Evolutionary conservation across 2,329 filamentous ascomycete genomes (phyloP).

Genomic region (Colletotrichum orchidophilum): DNA sequence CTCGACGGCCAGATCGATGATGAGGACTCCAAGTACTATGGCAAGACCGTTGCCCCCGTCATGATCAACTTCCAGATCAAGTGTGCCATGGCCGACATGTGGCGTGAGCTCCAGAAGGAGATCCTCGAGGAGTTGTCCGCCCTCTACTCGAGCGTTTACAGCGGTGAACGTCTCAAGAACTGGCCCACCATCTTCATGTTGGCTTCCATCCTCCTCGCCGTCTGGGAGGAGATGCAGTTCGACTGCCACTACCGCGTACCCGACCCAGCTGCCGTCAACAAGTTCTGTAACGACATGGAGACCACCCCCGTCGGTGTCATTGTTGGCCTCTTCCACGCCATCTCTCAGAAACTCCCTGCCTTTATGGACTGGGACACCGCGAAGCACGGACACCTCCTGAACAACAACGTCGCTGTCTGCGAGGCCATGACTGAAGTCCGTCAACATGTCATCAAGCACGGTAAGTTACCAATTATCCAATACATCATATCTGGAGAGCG

Average conservation of each 20-base stretch:
- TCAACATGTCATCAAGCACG: constrained; percentile 91
- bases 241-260: constrained; percentile 96
- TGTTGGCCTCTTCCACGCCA: constrained; percentile 95
- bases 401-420: constrained; percentile 91
- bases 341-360: constrained; percentile 93
- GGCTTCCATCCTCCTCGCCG: constrained; percentile 88
- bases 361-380: constrained; percentile 94
- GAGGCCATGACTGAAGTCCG: constrained; percentile 97
- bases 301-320: constrained; percentile 95
- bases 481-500: background rate
- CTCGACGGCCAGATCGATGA: constrained; percentile 87
- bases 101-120: constrained; percentile 96
- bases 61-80: constrained; percentile 99
- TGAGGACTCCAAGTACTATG: constrained; percentile 85
- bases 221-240: constrained; percentile 99
- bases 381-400: constrained; percentile 89
- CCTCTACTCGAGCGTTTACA: constrained; percentile 97
- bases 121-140: constrained; percentile 92
- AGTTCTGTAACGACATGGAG: constrained; percentile 98
- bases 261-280: constrained; percentile 84
- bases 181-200: constrained; percentile 99
- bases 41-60: constrained; percentile 91
- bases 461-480: constrained; percentile 63
- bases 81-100: constrained; percentile 96
- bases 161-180: constrained; percentile 96